A percentile compares a stretch with the other conserved stretches of the same genome.
phyloP scores from a whole-genome alignment of 192 early-diverging fungal genomes.

The Backusella tuberculispora region DNA sequence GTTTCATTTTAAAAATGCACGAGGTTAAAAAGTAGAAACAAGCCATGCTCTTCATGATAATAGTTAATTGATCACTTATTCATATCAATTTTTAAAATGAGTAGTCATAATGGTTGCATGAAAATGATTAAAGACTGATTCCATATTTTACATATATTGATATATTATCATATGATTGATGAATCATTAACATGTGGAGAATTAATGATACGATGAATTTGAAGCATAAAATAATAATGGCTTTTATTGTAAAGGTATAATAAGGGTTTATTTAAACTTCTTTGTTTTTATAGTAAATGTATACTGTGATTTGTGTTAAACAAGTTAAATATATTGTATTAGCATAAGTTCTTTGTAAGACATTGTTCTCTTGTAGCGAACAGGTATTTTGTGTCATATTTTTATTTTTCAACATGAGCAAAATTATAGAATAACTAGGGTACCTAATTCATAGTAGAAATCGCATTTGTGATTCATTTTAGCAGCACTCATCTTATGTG shows the following conservation, averaged over 20 bases:
- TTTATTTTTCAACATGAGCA: too few relatives aligned
- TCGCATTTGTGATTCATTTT: too few relatives aligned
- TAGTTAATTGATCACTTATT: too few relatives aligned
- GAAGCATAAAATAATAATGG: background rate
- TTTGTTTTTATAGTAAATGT: background rate
- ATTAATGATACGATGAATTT: background rate
- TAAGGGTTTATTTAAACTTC: background rate
- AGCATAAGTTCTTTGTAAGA: too few relatives aligned
- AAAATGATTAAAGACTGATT: background rate
- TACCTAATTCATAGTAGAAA: too few relatives aligned
- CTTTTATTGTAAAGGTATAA: background rate
- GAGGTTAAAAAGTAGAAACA: background rate
- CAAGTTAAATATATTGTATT: too few relatives aligned
- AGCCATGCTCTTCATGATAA: background rate
- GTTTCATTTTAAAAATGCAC: conserved; percentile 11
- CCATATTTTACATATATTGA: background rate
- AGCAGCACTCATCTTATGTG: too few relatives aligned
- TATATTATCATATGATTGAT: background rate
- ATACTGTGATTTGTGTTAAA: background rate
- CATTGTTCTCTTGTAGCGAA: too few relatives aligned
- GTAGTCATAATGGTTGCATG: background rate
- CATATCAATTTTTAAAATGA: background rate
- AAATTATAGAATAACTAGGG: too few relatives aligned
- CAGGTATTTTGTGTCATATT: too few relatives aligned
- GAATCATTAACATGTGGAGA: background rate